phyloP scores from a whole-genome alignment of 164 flowering plant species.

The grape (Vitis vinifera) region ASM3070453v1 NC_081823.1:5299001-5299500 shows the following conservation, averaged over 20 bases:
- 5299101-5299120: too few relatives aligned
- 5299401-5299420: neutral
- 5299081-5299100: too few relatives aligned
- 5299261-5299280: constrained; percentile 94
- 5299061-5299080: too few relatives aligned
- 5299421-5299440: neutral
- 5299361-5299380: constrained; percentile 92
- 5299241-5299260: constrained; percentile 78
- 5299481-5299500: neutral
- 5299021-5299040: too few relatives aligned
- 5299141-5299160: too few relatives aligned
- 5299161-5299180: neutral
- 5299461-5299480: neutral
- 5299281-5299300: constrained; percentile 98
- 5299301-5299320: constrained; percentile 91
- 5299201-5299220: neutral
- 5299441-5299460: neutral
- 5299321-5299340: constrained; percentile 89
- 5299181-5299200: neutral
- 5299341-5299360: constrained; percentile 96
- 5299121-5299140: too few relatives aligned
- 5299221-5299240: neutral
- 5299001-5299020: too few relatives aligned
- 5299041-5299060: too few relatives aligned
- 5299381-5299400: constrained; percentile 1